Base-by-base conservation (phyloP, 176 grass and related monocot genomes). In the Cenchrus americanus region DNA sequence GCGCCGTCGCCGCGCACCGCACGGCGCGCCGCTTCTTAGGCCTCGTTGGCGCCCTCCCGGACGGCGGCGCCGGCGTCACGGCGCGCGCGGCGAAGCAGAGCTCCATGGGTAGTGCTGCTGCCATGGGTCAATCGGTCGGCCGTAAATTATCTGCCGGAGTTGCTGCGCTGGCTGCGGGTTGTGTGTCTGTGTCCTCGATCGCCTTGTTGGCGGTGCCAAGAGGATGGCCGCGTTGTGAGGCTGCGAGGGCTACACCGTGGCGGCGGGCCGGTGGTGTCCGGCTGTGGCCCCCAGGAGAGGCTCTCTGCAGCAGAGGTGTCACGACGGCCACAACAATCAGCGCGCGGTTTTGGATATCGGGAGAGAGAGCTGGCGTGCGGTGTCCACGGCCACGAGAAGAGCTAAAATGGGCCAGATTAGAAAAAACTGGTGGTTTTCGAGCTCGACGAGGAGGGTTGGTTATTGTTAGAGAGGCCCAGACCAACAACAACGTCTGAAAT, bases 1-100 rank as follows among this genome's bases (percentile, higher is more conserved):
- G 92, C 44, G 85, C 52, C 2, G 92, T 72, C 47, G 73, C 95
- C 46, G 82, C 89, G 81, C 92, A 90, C 42, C 92, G 78, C 12
- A 82, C 53, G 70, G 14, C 70, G 24, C 47, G 50, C 83, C 77
- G 10, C 17, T 71, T 48, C 76, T 75, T 52, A 24, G 63, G 44
- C 19, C 12, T 7, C 48, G 23, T 0, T 13, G 79, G 69, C 67
- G 30, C 7, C 59, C 60, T 17, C 34, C 34, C 19, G 9, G 75
- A n/a, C 2, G 69, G 52, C 54, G 15, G 52, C 54, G 15, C 34
- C 17, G 69, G 40, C 79, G 65, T 37, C 46, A 17, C 10, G 60
- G 76, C 46, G 83, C 69, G 42, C 85, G 79, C 11, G 79, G 80
- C 27, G 32, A 68, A 2, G 51, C 79, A 54, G 62, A 81, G 66